phyloP scores from a whole-genome alignment of 129 eudicot species.

The Silybum marianum region DNA sequence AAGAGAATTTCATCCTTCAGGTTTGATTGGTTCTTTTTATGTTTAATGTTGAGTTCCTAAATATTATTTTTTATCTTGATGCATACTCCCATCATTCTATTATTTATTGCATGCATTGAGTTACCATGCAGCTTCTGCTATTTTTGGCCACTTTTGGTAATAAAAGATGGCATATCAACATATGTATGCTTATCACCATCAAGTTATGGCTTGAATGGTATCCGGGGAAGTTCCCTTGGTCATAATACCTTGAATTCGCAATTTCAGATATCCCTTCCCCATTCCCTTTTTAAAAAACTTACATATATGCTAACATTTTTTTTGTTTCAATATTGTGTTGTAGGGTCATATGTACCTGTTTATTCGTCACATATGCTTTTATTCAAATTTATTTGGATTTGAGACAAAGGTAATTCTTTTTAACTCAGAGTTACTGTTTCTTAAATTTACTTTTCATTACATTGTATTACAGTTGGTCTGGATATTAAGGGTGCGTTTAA shows the following conservation, averaged over 20 bases:
- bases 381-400: conserved; percentile 92
- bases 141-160: neutral
- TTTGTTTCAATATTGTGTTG: conserved; percentile 44
- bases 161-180: neutral
- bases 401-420: conserved; percentile 79
- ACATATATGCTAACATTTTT: conserved; percentile 6
- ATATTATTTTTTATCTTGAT: conserved; percentile 4
- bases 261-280: neutral
- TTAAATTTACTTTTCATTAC: neutral
- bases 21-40: conserved; percentile 34
- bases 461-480: neutral
- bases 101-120: neutral
- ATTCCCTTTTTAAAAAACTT: neutral
- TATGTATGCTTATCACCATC: neutral
- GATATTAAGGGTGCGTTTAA: too few species aligned
- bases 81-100: neutral
- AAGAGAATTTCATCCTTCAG: conserved; percentile 93
- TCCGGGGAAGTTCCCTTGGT: neutral
- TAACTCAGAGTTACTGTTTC: conserved; percentile 8
- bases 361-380: conserved; percentile 77
- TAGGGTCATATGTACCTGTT: conserved; percentile 98
- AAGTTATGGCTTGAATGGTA: conserved; percentile 7
- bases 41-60: conserved; percentile 10
- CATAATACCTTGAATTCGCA: neutral
- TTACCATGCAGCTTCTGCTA: neutral